phyloP scores from a whole-genome alignment of 2,329 filamentous ascomycete species.

The Anthostomella pinea region DNA sequence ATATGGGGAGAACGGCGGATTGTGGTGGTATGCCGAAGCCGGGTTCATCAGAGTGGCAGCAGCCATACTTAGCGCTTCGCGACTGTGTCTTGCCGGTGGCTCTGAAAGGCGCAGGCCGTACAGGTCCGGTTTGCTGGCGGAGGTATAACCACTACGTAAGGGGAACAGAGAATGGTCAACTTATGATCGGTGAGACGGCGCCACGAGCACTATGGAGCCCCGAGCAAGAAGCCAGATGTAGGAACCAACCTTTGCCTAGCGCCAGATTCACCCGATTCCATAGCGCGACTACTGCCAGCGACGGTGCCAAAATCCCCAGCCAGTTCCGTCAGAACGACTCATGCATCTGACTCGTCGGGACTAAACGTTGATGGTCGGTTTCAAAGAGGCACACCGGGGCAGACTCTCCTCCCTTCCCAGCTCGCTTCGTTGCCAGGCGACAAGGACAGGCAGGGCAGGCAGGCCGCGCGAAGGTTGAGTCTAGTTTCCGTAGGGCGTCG shows the following conservation, averaged over 20 bases:
- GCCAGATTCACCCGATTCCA: constrained; percentile 36
- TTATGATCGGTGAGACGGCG: constrained; percentile 13
- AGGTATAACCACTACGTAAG: constrained; percentile 30
- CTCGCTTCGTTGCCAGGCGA: constrained; percentile 2
- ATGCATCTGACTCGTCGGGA: constrained; percentile 32
- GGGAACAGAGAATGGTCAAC: constrained; percentile 24
- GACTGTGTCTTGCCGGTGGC: constrained; percentile 21
- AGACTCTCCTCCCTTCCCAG: constrained; percentile 2
- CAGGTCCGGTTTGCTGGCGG: constrained; percentile 28
- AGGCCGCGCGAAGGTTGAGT: constrained; percentile 12
- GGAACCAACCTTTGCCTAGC: constrained; percentile 35
- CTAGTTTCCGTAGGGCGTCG: constrained; percentile 16
- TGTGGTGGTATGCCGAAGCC: constrained; percentile 31
- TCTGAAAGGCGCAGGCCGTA: constrained; percentile 26
- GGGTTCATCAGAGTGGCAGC: constrained; percentile 34
- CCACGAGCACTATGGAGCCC: too few relatives aligned
- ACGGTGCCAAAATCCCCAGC: constrained; percentile 33
- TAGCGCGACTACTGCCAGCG: constrained; percentile 34
- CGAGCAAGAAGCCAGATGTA: too few relatives aligned
- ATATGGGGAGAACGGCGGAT: constrained; percentile 24
- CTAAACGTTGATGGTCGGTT: constrained; percentile 13
- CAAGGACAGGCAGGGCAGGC: constrained; percentile 6
- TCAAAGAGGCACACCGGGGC: constrained; percentile 9
- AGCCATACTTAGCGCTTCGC: constrained; percentile 30
- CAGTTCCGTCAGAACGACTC: constrained; percentile 28